Evolutionary conservation across 1,139 yeast species (phyloP), one percentile per base, ranked within the genome.

Genomic region (Saccharomyces hybrid): DNA sequence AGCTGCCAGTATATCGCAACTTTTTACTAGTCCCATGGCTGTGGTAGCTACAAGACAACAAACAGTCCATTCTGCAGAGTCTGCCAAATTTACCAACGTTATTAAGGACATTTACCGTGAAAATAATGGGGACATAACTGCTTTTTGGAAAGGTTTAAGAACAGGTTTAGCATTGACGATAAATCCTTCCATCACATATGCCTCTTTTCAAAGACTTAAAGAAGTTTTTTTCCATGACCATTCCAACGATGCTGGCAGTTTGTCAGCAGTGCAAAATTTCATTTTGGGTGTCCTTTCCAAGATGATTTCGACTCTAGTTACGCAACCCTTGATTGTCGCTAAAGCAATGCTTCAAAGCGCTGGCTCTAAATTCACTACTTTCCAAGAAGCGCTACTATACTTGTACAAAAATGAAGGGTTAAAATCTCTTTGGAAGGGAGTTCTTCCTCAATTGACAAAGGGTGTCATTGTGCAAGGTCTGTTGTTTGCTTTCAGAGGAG

Each of bases 161-260:
- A 96, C 90, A 8, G 83, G 90, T 11, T 72, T 88, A 64, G 87
- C 88, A 5, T 78, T 88, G 53, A 88, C 95, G 42, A 76, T 85
- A 57, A 88, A 88, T 72, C 96, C 96, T 4, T 84, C 95, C 47
- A 88, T 88, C 67, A 88, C 96, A 5, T 89, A 88, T 69, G 95
- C 96, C 5, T 78, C 90, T 1, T 86, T 82, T 69, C 93, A 87
- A 69, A 78, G 89, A 60, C 76, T 88, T 62, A 84, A 80, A 68
- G 76, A 76, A 54, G 63, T 80, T 4, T 63, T 86, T 50, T 86
- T 76, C 67, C 38, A 56, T 13, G 48, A 54, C 9, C 55, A 55
- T 23, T 49, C 49, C 26, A 57, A 54, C 42, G 50, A 48, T 16
- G 52, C 49, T 20, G 49, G 58, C 30, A 51, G 57, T 32, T 49